Evolutionary conservation across 805 yeast species (phyloP).

Genomic region (Candida odintsovae): DNA sequence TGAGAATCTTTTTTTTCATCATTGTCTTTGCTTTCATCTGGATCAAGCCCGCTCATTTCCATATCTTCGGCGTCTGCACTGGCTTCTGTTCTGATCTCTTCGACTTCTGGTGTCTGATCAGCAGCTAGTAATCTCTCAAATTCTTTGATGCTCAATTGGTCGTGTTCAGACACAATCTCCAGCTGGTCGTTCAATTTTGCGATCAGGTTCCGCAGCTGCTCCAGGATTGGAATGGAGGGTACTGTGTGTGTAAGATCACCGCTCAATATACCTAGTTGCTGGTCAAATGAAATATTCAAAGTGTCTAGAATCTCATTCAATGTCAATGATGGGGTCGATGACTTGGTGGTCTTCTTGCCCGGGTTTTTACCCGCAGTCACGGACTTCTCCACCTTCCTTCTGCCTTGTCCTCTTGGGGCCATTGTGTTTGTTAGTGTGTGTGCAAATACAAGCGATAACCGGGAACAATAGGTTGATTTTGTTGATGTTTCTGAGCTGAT

Average conservation of each 20-base stretch:
- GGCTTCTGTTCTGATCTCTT: neutral
- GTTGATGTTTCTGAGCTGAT: neutral
- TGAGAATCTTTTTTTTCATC: slow-evolving; percentile 9
- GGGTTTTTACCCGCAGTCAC: slow-evolving; percentile 18
- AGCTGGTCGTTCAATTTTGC: slow-evolving; percentile 36
- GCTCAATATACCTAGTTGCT: slow-evolving; percentile 52
- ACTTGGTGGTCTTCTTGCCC: slow-evolving; percentile 23
- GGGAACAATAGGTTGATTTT: neutral
- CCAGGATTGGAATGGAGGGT: slow-evolving; percentile 23
- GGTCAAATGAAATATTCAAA: slow-evolving; percentile 49
- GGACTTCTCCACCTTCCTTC: slow-evolving; percentile 12
- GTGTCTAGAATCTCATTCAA: slow-evolving; percentile 48
- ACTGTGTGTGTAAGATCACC: slow-evolving; percentile 48
- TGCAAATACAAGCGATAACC: neutral
- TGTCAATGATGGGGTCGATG: slow-evolving; percentile 33
- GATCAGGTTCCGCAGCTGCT: slow-evolving; percentile 29
- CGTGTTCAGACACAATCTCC: slow-evolving; percentile 25
- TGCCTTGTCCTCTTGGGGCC: slow-evolving; percentile 22
- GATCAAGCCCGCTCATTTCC: slow-evolving; percentile 33
- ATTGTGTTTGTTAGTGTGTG: neutral
- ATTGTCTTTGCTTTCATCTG: slow-evolving; percentile 34
- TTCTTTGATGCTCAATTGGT: slow-evolving; percentile 17
- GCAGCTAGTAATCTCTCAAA: slow-evolving; percentile 4
- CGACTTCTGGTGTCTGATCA: slow-evolving; percentile 2
- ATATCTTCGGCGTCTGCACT: slow-evolving; percentile 21